Base-by-base conservation (phyloP, 78 protist species). In the Bodo saltans region DNA sequence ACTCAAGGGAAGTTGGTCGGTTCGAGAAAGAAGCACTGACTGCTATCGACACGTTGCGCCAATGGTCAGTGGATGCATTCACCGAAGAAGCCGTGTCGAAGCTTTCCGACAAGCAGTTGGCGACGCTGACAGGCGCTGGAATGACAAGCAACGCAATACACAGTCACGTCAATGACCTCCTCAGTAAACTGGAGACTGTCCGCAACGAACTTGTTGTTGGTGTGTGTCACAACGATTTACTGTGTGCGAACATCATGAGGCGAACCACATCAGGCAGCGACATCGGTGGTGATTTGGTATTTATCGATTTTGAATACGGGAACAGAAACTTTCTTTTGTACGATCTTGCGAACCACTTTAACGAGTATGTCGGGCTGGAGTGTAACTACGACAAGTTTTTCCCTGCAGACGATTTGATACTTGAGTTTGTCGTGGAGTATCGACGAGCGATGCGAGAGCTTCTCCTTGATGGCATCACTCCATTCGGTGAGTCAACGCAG, bases 321-420 rank as follows among this genome's bases (percentile, higher is more conserved):
- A 21, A 29, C 29, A 8, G 30, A n/a, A 53, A 79, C 84, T 79
- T 67, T 72, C 26, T 32, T 11, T 32, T 8, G 11, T 79, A 33
- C 30, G 84, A 79, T 47, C 8, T 79, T 25, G 84, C 60, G 42
- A 79, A 79, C 52, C 84, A 79, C 70, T 79, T 79, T 53, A 8
- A 17, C n/a, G 84, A 79, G 68, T 8, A n/a, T 21, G 70, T 47
- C 42, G 84, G 84, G 3, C 67, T 38, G 60, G 84, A 79, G 30
- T 68, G 72, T 29, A 32, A 79, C 12, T 79, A 21, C 42, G 72
- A 60, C n/a, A 4, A 12, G 60, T 12, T 11, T 3, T 79, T 34
- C 38, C 84, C 84, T 2, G 1, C 42, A 8, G 72, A 53, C 3
- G 74, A 70, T 11, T 28, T 25, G 53, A 3, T 4, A 2, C 1